Conservation (phyloP, 2,329 filamentous ascomycete genomes). For the Diplodia scrobiculata region DNA sequence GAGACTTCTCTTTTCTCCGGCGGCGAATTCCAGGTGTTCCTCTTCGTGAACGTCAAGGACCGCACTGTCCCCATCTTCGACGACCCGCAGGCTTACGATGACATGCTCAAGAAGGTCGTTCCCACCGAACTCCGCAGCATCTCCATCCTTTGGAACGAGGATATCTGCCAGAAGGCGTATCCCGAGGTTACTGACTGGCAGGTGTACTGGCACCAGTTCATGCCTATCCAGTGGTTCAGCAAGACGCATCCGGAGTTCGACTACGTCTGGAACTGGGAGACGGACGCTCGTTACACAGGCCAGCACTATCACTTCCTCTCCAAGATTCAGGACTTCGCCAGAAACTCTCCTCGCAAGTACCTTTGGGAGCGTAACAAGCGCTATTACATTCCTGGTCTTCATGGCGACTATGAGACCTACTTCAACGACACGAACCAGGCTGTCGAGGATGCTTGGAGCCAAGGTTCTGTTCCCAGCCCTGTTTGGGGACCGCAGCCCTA, state of each 20-base stretch:
- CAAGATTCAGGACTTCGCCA: conserved; percentile 60
- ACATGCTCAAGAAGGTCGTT: conserved; percentile 63
- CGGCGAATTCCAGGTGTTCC: conserved; percentile 53
- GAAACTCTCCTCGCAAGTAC: conserved; percentile 59
- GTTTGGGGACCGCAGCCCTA: conserved; percentile 85
- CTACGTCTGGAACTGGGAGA: conserved; percentile 83
- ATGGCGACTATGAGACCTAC: conserved; percentile 54
- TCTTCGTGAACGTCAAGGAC: conserved; percentile 57
- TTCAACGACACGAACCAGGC: conserved; percentile 48
- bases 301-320: conserved; percentile 80
- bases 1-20: conserved; percentile 52
- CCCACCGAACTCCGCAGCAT: conserved; percentile 71
- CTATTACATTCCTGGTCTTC: conserved; percentile 57
- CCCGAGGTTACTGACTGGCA: conserved; percentile 54
- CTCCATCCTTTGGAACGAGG: conserved; percentile 72
- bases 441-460: conserved; percentile 45
- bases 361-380: conserved; percentile 62
- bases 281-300: conserved; percentile 76
- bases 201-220: conserved; percentile 62
- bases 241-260: conserved; percentile 78
- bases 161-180: conserved; percentile 53
- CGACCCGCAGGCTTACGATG: conserved; percentile 61
- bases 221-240: conserved; percentile 74
- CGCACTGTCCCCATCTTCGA: conserved; percentile 60
- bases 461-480: conserved; percentile 53